phyloP scores from a whole-genome alignment of 2,329 filamentous ascomycete genomes.

The Cadophora luteo-olivacea region DNA sequence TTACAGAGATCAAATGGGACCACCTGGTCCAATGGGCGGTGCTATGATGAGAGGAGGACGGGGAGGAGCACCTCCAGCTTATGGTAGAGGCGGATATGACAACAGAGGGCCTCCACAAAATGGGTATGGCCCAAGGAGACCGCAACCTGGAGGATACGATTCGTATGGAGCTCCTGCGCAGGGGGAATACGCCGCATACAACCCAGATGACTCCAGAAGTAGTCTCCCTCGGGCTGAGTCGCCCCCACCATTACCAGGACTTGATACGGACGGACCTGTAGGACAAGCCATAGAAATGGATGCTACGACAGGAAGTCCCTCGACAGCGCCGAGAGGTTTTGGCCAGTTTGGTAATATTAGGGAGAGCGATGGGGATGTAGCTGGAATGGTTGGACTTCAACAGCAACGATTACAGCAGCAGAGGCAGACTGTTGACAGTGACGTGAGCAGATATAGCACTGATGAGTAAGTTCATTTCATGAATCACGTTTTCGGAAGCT shows the following conservation, averaged over 20 bases:
- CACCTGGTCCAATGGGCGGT: slow-evolving; percentile 30
- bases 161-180: slow-evolving; percentile 29
- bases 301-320: slow-evolving; percentile 63
- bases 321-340: slow-evolving; percentile 49
- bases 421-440: slow-evolving; percentile 62
- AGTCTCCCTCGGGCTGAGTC: slow-evolving; percentile 67
- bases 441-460: slow-evolving; percentile 74
- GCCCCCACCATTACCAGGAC: slow-evolving; percentile 64
- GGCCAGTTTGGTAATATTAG: slow-evolving; percentile 56
- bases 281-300: slow-evolving; percentile 84
- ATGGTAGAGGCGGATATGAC: slow-evolving; percentile 37
- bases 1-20: slow-evolving; percentile 46
- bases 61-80: slow-evolving; percentile 51
- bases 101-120: slow-evolving; percentile 28
- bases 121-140: slow-evolving; percentile 36
- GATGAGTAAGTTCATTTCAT: slow-evolving; percentile 67
- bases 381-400: slow-evolving; percentile 76
- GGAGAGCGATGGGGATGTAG: slow-evolving; percentile 75
- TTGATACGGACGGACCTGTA: slow-evolving; percentile 48
- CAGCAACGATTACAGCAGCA: slow-evolving; percentile 55
- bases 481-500: slow-evolving; percentile 22
- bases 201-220: slow-evolving; percentile 33
- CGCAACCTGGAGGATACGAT: slow-evolving; percentile 30
- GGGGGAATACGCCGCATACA: slow-evolving; percentile 40
- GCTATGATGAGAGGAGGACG: slow-evolving; percentile 52